Percentiles rank a stretch among this genome's conserved stretches.
Evolutionary conservation across 2,329 filamentous ascomycete species (phyloP).

Genomic region (Alternaria brassicicola): DNA sequence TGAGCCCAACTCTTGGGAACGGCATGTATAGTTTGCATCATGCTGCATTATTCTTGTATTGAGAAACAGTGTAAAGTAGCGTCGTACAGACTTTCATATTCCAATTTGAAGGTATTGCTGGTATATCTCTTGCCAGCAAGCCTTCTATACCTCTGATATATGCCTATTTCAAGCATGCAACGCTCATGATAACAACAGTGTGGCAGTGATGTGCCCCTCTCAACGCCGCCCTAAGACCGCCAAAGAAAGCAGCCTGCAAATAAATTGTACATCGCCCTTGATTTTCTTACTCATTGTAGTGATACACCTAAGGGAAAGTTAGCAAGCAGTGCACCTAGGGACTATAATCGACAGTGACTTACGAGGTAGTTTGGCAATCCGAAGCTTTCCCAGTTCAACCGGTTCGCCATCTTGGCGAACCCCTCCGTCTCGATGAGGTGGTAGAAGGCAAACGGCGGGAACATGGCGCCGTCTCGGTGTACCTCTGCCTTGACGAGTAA

Average conservation of each 20-base stretch:
- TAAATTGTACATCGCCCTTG: not conserved
- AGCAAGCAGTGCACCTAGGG: not conserved
- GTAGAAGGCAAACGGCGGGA: constrained; percentile 94
- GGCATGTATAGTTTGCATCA: not conserved
- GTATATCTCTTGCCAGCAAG: constrained; percentile 25
- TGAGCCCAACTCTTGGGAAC: not conserved
- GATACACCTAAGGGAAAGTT: constrained; percentile 69
- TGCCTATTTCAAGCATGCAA: constrained; percentile 18
- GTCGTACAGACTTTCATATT: constrained; percentile 1
- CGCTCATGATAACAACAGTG: constrained; percentile 11
- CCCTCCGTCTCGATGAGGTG: constrained; percentile 97
- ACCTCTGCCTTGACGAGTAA: constrained; percentile 95
- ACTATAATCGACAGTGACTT: constrained; percentile 40
- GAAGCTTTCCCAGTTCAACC: constrained; percentile 82
- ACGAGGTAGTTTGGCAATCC: constrained; percentile 99
- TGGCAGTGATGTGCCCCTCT: constrained; percentile 9
- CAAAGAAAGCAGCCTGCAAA: constrained; percentile 11
- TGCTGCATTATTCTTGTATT: not conserved
- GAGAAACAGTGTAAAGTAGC: not conserved
- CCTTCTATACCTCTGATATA: constrained; percentile 6
- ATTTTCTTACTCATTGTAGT: constrained; percentile 78
- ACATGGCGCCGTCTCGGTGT: constrained; percentile 97
- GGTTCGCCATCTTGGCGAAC: constrained; percentile 94
- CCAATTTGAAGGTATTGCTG: constrained; percentile 5
- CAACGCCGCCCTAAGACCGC: constrained; percentile 44